Base-by-base conservation (phyloP, 2,329 filamentous ascomycete species). In the Sarocladium kiliense region DNA sequence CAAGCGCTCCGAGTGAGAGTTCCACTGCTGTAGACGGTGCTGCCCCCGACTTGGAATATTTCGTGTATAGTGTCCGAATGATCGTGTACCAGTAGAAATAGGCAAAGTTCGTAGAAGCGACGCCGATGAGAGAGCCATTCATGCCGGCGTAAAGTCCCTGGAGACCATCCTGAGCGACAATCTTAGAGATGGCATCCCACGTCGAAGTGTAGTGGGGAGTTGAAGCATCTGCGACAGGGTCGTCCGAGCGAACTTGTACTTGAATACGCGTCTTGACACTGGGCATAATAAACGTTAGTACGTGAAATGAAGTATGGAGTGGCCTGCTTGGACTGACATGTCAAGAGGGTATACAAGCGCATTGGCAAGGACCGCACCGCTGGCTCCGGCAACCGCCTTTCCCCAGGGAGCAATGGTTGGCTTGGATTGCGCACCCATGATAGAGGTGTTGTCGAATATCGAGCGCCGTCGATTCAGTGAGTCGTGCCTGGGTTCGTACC, bases 1-100 rank as follows among this genome's bases (percentile, higher is more conserved):
- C 89, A 37, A 91, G 74, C 11, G 94, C 94, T 45, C 94, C 94
- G 11, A 99, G 78, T 1, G 85, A 81, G 56, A 99, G 79, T 72
- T 99, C 94, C 44, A 87, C 79, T 3, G 88, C 82, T 0, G 92
- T 97, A 19, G 89, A 86, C 2, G 91, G 90, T 25, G 86, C 67
- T 3, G 66, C 66, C 3, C 68, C 62, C 16, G 68, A 68, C 61
- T 80, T 81, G 58, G 79, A 70, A 39, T 82, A 75, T 61, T 81
- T 81, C 62, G 89, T 73, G 70, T 97, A 97, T 19, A 96, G 72
- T 16, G 84, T 84, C 59, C 94, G 85, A 30, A 97, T 90, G 26
- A 94, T 75, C 4, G 91, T 93, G 71, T 97, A 97, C 92, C 93
- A 97, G 76, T 99, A 99, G 71, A 99, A 99, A 75, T 99, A 99